A percentile compares a stretch with the other conserved stretches of the same genome.
phyloP scores from a whole-genome alignment of 257 asterid species.

The Primulina eburnea region DNA sequence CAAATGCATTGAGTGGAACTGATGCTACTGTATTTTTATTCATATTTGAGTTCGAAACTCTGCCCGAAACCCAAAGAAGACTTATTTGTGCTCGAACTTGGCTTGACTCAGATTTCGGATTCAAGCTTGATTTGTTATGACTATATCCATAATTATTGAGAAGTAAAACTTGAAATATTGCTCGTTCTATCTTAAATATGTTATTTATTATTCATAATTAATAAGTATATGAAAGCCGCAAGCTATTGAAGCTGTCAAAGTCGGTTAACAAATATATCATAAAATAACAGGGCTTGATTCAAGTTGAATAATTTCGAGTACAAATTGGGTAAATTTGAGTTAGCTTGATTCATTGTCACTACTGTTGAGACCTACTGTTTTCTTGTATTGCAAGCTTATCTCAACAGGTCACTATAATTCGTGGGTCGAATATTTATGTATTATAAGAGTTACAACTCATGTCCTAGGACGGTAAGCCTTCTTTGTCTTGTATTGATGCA shows the following conservation, averaged over 20 bases:
- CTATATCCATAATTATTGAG: not conserved
- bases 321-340: too few species aligned
- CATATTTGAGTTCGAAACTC: not conserved
- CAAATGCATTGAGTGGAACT: too few species aligned
- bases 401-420: not conserved
- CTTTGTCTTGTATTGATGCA: slow-evolving; percentile 33
- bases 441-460: not conserved
- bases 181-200: not conserved
- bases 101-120: not conserved
- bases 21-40: not conserved
- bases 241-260: not conserved
- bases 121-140: not conserved
- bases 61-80: not conserved
- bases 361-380: not conserved
- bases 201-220: too few species aligned
- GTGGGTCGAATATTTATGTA: not conserved
- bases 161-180: not conserved
- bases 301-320: not conserved
- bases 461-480: slow-evolving; percentile 2
- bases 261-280: not conserved
- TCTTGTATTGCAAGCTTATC: not conserved
- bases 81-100: not conserved
- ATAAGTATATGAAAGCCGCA: not conserved
- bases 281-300: not conserved
- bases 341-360: not conserved